These are phyloP conservation scores for Trichoderma gracile DNA, from an alignment of 2,329 filamentous ascomycete species.

Conservation along the genomic window DNA sequence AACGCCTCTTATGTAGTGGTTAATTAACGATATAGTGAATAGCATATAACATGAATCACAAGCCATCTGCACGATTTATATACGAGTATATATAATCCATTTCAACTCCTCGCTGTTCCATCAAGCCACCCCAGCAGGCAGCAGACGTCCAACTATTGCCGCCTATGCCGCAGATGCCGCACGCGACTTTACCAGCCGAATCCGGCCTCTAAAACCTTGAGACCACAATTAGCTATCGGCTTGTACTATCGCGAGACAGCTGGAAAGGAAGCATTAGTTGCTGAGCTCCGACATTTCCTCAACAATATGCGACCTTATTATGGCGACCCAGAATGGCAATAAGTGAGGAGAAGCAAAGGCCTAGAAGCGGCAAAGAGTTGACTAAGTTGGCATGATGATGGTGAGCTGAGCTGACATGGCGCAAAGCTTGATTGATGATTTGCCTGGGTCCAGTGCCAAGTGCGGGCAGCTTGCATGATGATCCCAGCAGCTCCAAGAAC, in stretches of 20 bases:
- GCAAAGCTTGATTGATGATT: constrained; percentile 10
- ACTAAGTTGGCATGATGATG: constrained; percentile 8
- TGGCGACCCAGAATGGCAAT: neutral
- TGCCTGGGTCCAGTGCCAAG: neutral
- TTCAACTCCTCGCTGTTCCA: too few species aligned
- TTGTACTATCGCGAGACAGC: neutral
- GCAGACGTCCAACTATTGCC: neutral
- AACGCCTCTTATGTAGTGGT: too few species aligned
- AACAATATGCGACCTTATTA: neutral
- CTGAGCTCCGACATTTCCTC: too few species aligned
- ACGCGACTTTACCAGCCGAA: neutral
- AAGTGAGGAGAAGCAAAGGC: constrained; percentile 2
- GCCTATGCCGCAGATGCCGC: constrained; percentile 11
- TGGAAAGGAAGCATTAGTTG: neutral
- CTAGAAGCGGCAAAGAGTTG: constrained; percentile 7
- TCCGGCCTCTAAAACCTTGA: neutral
- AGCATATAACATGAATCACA: too few species aligned
- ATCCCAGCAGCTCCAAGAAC: too few species aligned
- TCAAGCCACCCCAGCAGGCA: neutral
- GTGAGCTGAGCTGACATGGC: constrained; percentile 15
- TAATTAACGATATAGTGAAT: too few species aligned
- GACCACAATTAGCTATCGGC: neutral
- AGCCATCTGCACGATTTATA: too few species aligned
- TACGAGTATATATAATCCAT: too few species aligned
- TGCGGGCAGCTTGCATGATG: neutral